A percentile compares a stretch with the other conserved stretches of the same genome.
Evolutionary conservation across 345 rosid genomes (phyloP).

Genomic region (Rhodamnia rubescens): DNA sequence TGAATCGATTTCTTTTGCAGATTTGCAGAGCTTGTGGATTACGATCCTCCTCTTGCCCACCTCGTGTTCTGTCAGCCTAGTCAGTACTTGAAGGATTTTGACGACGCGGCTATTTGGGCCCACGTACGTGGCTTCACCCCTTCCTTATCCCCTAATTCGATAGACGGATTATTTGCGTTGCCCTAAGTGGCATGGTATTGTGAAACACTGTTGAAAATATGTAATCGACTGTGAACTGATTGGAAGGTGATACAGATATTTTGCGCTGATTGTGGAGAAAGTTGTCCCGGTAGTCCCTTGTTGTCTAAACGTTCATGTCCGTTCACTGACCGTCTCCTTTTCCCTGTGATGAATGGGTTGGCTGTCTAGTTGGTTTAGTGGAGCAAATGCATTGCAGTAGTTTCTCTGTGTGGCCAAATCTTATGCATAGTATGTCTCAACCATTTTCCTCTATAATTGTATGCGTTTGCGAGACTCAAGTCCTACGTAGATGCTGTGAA

Average conservation of each 20-base stretch:
- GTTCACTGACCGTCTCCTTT: not conserved
- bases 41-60: conserved; percentile 50
- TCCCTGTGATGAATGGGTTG: not conserved
- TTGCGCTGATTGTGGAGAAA: not conserved
- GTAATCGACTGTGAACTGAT: not conserved
- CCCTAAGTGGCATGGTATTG: not conserved
- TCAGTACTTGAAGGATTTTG: conserved; percentile 41
- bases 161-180: not conserved
- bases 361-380: not conserved
- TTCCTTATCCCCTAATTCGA: not conserved
- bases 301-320: not conserved
- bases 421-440: not conserved
- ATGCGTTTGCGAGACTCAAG: not conserved
- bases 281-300: not conserved
- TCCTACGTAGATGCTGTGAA: not conserved
- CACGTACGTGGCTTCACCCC: conserved; percentile 27
- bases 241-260: not conserved
- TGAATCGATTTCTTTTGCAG: conserved; percentile 14
- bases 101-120: conserved; percentile 73
- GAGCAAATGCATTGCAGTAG: not conserved
- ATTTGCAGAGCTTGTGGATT: conserved; percentile 66
- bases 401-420: not conserved
- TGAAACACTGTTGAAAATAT: not conserved
- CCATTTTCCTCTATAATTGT: not conserved
- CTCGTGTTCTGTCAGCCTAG: conserved; percentile 49